These are phyloP conservation scores for Chrysanthemum makinoi DNA, from an alignment of 129 eudicot species.

Conservation along the genomic window DNA sequence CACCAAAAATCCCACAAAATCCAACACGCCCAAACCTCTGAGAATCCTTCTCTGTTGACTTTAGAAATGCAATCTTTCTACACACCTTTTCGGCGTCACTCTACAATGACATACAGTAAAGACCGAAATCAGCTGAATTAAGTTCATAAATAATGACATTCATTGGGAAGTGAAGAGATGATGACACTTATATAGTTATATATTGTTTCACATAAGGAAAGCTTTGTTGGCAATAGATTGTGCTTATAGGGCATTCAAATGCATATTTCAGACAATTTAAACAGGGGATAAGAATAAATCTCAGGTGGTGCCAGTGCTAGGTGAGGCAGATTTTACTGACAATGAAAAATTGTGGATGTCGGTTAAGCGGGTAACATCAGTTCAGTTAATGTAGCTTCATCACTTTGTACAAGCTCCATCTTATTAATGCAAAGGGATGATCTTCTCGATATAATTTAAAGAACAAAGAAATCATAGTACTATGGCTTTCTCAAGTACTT, in stretches of 20 bases:
- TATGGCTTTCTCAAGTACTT: too few relatives aligned
- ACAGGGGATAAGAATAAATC: background rate
- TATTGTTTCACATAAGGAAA: background rate
- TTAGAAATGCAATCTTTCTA: constrained; percentile 45
- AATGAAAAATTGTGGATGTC: too few relatives aligned
- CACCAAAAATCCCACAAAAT: constrained; percentile 53
- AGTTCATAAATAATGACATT: constrained; percentile 18
- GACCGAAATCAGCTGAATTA: constrained; percentile 16
- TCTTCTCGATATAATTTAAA: too few relatives aligned
- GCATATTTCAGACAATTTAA: constrained; percentile 1
- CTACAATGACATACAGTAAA: constrained; percentile 34
- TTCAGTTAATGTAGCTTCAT: too few relatives aligned
- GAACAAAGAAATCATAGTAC: too few relatives aligned
- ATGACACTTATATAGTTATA: background rate
- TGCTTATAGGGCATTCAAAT: background rate
- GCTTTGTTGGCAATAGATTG: constrained; percentile 7
- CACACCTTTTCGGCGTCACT: constrained; percentile 45
- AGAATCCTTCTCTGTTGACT: constrained; percentile 37
- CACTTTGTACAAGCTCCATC: too few relatives aligned
- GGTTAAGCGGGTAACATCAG: too few relatives aligned
- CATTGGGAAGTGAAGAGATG: constrained; percentile 20
- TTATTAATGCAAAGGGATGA: too few relatives aligned
- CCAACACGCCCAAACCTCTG: constrained; percentile 55
- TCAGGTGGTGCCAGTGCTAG: too few relatives aligned
- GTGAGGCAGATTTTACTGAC: too few relatives aligned